A percentile compares a stretch with the other conserved stretches of the same genome.
Evolutionary conservation across 2,329 filamentous ascomycete genomes (phyloP).

Genomic region (Pseudopyrenochaeta lycopersici): DNA sequence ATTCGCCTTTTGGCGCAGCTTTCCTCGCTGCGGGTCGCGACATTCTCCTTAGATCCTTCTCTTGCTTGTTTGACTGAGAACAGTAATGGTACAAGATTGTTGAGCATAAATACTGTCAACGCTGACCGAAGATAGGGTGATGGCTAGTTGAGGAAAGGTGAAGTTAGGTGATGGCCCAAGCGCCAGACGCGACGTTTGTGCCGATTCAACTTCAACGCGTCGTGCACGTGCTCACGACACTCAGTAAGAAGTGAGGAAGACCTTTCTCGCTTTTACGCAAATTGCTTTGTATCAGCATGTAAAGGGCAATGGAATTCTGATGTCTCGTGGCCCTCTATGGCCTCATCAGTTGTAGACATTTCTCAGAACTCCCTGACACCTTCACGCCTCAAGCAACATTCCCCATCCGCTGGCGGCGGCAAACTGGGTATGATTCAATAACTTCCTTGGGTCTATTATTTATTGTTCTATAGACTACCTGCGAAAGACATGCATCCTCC

Average conservation of each 20-base stretch:
- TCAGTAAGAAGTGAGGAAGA: background rate
- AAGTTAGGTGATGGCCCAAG: background rate
- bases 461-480: too few species aligned
- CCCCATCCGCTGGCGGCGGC: too few species aligned
- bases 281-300: too few species aligned
- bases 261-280: too few species aligned
- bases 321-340: too few species aligned
- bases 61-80: background rate
- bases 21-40: slow-evolving; percentile 62
- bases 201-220: background rate
- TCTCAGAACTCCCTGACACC: background rate
- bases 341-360: too few species aligned
- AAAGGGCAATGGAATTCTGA: too few species aligned
- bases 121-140: background rate
- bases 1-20: slow-evolving; percentile 79
- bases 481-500: background rate
- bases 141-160: background rate
- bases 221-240: background rate
- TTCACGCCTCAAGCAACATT: background rate
- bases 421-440: too few species aligned
- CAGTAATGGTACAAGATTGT: background rate
- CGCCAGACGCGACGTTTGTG: background rate
- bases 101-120: background rate
- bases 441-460: too few species aligned
- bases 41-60: slow-evolving; percentile 38